Conservation (phyloP, 306 rosid genomes). For the Lagenaria siceraria region DNA sequence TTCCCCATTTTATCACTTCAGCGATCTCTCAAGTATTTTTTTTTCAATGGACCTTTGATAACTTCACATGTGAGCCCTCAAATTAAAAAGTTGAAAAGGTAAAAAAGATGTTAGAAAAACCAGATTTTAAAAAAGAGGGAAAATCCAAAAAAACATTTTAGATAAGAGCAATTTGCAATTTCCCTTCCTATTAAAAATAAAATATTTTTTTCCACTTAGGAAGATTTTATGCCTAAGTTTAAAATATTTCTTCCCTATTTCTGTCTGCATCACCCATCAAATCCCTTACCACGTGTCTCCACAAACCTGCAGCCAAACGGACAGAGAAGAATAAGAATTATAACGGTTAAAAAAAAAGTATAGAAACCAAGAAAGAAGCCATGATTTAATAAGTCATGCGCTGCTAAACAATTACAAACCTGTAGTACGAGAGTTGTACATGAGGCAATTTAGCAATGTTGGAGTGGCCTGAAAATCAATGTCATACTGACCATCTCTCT, state of each 20-base stretch:
- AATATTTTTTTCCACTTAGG: background rate
- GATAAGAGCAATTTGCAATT: too few species aligned
- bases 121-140: too few species aligned
- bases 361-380: slow-evolving; percentile 2
- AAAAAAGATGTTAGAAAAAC: too few species aligned
- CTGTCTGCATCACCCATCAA: slow-evolving; percentile 86
- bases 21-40: too few species aligned
- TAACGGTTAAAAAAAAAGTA: background rate
- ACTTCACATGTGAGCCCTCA: too few species aligned
- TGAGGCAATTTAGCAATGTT: slow-evolving; percentile 87
- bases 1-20: too few species aligned
- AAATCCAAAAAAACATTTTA: too few species aligned
- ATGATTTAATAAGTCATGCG: background rate
- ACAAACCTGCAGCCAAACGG: slow-evolving; percentile 67
- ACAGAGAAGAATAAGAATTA: background rate
- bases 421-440: slow-evolving; percentile 97
- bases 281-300: slow-evolving; percentile 93
- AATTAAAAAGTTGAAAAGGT: too few species aligned
- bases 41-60: too few species aligned
- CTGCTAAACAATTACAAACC: slow-evolving; percentile 37
- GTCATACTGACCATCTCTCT: slow-evolving; percentile 98
- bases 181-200: background rate
- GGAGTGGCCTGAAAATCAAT: slow-evolving; percentile 92
- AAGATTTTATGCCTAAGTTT: slow-evolving; percentile 53
- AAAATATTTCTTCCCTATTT: slow-evolving; percentile 88